Base-by-base conservation (phyloP, 768 basidiomycete species). In the Cystobasidium ongulense region DNA sequence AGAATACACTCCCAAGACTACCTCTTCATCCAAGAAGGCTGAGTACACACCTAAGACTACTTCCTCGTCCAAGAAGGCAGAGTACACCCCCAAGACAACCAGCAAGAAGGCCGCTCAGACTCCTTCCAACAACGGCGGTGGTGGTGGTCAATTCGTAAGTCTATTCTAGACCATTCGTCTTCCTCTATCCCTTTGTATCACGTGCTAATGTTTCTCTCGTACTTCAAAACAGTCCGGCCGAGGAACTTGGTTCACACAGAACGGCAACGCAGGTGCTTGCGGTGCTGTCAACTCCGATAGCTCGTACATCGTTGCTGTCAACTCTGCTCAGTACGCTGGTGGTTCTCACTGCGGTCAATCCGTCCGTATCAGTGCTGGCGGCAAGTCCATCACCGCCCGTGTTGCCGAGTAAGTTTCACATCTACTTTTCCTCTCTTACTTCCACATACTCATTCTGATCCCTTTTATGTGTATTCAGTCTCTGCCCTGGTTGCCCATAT, bases 251-350 rank as follows among this genome's bases (percentile, higher is more conserved):
- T 64, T 29, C 72, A 64, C 43, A 2, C 63, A 73, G 46, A 35
- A 39, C n/a, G 62, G 63, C 25, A 64, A 84, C 43, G 83, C 89
- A 8, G 93, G 93, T 67, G 89, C 90, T 5, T 96, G 94, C 81
- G 94, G 93, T 54, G 76, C 66, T 36, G 78, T 82, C 38, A 80
- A 86, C 84, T 72, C 78, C 1, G 93, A 95, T 81, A 77, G 17
- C 31, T 80, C 76, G 71, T 75, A 78, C 73, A 79, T 83, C 72
- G 80, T 82, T 76, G 84, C 84, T 62, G 80, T 84, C 71, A 87
- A 90, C 80, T 78, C 80, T 53, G 77, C 79, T 50, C 84, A 84
- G 39, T 88, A 87, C 80, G 86, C 76, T 57, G 73, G 71, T 15
- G 90, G 89, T 11, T 29, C 80, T 10, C 83, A 87, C 76, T 96